phyloP scores from a whole-genome alignment of 2,329 filamentous ascomycete genomes.

The Periconia sp. region DNA sequence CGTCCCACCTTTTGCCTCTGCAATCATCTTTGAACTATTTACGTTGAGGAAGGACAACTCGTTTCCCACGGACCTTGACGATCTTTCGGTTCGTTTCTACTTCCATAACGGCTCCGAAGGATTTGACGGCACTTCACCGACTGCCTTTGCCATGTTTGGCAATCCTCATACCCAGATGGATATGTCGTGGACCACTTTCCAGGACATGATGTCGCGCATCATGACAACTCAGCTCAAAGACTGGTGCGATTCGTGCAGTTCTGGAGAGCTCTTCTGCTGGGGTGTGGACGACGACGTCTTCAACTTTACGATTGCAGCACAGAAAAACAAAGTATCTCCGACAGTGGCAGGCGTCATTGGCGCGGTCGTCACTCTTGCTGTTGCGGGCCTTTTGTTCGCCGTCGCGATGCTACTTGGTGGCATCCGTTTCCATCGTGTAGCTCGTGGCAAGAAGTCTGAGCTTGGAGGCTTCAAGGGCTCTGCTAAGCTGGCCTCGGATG shows the following conservation, averaged over 20 bases:
- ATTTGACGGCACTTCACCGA: conserved; percentile 44
- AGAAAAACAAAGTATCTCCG: conserved; percentile 41
- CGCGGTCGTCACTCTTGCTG: conserved; percentile 57
- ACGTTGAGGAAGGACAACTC: conserved; percentile 43
- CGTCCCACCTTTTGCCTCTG: conserved; percentile 36
- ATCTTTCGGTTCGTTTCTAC: conserved; percentile 63
- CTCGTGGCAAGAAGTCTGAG: conserved; percentile 35
- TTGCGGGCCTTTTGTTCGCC: conserved; percentile 51
- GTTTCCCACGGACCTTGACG: conserved; percentile 46
- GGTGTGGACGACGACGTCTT: conserved; percentile 41
- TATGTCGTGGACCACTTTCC: conserved; percentile 60
- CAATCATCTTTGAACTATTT: conserved; percentile 53
- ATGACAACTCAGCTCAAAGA: conserved; percentile 51
- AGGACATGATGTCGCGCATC: conserved; percentile 51
- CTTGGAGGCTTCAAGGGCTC: conserved; percentile 64
- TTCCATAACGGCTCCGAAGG: conserved; percentile 62
- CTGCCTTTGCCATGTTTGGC: conserved; percentile 59
- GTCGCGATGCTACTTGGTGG: conserved; percentile 53
- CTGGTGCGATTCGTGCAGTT: conserved; percentile 61
- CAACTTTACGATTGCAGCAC: conserved; percentile 8
- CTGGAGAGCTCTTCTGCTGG: conserved; percentile 58
- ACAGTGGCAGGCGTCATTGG: conserved; percentile 63
- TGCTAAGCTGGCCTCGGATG: conserved; percentile 60
- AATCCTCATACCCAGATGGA: conserved; percentile 52
- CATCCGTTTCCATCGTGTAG: conserved; percentile 51